Conservation (phyloP, 2,329 filamentous ascomycete genomes). For the Microdochium nivale region DNA sequence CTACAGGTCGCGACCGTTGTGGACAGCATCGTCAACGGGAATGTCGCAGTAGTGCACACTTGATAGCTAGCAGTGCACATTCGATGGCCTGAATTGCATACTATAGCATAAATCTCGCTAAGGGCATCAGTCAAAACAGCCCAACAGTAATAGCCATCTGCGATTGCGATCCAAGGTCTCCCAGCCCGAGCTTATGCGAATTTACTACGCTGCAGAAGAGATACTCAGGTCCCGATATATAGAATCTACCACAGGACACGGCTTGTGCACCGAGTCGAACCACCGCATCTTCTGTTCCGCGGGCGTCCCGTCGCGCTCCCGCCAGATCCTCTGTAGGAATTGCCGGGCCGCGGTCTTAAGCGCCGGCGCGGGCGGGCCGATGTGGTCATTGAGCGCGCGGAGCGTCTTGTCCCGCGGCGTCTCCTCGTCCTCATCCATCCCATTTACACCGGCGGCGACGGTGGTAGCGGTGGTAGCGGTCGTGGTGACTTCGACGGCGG, state of each 20-base stretch:
- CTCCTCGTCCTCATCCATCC: not conserved
- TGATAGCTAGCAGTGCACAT: too few species aligned
- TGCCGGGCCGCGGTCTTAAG: slow-evolving; percentile 12
- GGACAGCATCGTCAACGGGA: slow-evolving; percentile 14
- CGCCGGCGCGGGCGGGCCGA: slow-evolving; percentile 13
- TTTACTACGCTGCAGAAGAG: too few species aligned
- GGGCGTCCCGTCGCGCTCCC: slow-evolving; percentile 13
- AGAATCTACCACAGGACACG: slow-evolving; percentile 12
- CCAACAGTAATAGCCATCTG: too few species aligned
- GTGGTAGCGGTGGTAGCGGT: not conserved
- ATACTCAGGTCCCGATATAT: slow-evolving; percentile 1
- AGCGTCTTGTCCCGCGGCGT: slow-evolving; percentile 9
- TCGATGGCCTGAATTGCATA: too few species aligned
- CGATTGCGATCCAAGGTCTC: too few species aligned
- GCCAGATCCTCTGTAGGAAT: slow-evolving; percentile 16
- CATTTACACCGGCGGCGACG: not conserved
- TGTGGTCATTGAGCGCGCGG: slow-evolving; percentile 9
- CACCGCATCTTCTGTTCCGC: slow-evolving; percentile 6
- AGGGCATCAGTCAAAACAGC: too few species aligned
- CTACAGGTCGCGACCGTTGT: slow-evolving; percentile 13
- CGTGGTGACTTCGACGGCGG: slow-evolving; percentile 13
- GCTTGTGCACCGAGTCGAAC: slow-evolving; percentile 16
- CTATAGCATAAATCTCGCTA: too few species aligned
- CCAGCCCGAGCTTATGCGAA: too few species aligned
- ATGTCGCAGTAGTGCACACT: slow-evolving; percentile 1